phyloP scores from a whole-genome alignment of 2,329 filamentous ascomycete genomes.

The Verticillium nonalfalfae region DNA sequence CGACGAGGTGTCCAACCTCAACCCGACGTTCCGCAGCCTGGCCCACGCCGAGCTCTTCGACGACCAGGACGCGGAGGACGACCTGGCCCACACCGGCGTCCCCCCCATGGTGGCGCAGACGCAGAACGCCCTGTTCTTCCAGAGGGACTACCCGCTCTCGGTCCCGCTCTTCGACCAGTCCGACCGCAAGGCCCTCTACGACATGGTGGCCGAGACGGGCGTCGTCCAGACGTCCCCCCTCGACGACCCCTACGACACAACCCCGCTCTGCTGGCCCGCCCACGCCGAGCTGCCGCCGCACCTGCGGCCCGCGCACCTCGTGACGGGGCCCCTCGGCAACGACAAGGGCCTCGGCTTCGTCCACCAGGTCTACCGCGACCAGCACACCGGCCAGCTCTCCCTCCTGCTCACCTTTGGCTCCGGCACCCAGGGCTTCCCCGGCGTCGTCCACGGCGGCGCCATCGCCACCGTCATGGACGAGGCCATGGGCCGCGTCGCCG shows the following conservation, averaged over 20 bases:
- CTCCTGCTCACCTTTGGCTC: slow-evolving; percentile 24
- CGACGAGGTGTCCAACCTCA: not conserved
- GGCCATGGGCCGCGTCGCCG: slow-evolving; percentile 21
- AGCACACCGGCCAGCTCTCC: slow-evolving; percentile 17
- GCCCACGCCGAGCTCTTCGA: not conserved
- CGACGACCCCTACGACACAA: not conserved
- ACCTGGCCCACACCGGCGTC: not conserved
- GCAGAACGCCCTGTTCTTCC: not conserved
- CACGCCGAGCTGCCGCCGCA: not conserved
- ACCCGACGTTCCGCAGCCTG: not conserved
- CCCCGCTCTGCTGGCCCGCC: not conserved
- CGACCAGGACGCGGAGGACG: not conserved
- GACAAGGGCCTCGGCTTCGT: slow-evolving; percentile 21
- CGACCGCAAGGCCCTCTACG: not conserved
- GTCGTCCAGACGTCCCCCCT: not conserved
- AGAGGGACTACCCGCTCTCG: not conserved
- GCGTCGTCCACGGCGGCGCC: slow-evolving; percentile 29
- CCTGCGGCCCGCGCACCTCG: slow-evolving; percentile 21
- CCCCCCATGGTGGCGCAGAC: not conserved
- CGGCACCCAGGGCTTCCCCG: slow-evolving; percentile 23
- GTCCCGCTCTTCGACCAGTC: not conserved
- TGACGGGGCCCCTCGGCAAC: slow-evolving; percentile 22
- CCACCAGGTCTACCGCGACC: slow-evolving; percentile 24
- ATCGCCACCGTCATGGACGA: slow-evolving; percentile 29
- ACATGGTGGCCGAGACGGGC: not conserved